Percentiles rank a stretch among this genome's conserved stretches.
These are phyloP conservation scores for Solanum medicagineum DNA, from an alignment of 257 asterid genomes.

Conservation along the genomic window DNA sequence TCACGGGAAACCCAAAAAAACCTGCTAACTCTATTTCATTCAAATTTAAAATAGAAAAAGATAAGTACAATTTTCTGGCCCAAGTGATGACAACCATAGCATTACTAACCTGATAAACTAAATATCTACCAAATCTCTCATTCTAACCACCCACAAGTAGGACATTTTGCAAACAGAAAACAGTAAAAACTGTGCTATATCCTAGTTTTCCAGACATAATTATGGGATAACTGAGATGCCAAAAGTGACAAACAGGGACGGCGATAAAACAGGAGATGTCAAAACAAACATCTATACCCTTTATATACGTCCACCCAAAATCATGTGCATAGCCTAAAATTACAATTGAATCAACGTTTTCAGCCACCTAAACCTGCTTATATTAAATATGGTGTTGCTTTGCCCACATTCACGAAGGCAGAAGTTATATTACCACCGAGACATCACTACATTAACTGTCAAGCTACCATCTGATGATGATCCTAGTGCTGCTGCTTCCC, in stretches of 20 bases:
- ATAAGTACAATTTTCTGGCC: neutral
- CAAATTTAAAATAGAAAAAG: neutral
- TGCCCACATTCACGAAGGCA: neutral
- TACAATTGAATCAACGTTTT: slow-evolving; percentile 5
- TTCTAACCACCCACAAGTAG: neutral
- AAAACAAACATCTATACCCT: slow-evolving; percentile 16
- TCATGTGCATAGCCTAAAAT: slow-evolving; percentile 8
- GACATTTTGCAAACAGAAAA: neutral
- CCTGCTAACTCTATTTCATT: neutral
- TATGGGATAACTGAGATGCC: neutral
- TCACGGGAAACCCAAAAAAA: neutral
- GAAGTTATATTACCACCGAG: neutral
- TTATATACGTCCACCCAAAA: slow-evolving; percentile 20
- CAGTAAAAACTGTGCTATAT: neutral
- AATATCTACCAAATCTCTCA: neutral
- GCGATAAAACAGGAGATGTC: neutral
- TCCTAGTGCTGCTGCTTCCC: neutral
- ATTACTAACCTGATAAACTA: neutral
- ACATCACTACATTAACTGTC: neutral
- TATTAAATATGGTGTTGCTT: neutral
- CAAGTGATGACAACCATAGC: neutral
- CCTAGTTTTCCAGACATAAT: neutral
- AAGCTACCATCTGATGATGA: neutral
- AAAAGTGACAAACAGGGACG: neutral
- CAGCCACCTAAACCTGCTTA: slow-evolving; percentile 7